Percentiles rank a stretch among this genome's conserved stretches.
Evolutionary conservation across 1,284 basidiomycete species (phyloP).

Genomic region (Paramarasmius palmivorus): DNA sequence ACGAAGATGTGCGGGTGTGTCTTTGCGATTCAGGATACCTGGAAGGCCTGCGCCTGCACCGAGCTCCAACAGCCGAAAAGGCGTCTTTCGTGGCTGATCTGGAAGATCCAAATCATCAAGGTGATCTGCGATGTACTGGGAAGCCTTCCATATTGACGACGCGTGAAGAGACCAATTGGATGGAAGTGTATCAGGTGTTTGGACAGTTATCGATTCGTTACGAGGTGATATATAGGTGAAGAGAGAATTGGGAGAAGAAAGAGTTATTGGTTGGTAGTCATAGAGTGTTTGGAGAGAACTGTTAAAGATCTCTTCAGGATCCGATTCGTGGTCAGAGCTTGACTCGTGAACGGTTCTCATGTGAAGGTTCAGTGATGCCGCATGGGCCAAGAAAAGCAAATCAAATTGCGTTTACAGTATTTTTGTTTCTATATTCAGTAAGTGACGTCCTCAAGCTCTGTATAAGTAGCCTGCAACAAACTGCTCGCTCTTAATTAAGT

Average conservation of each 20-base stretch:
- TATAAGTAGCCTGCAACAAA: no score
- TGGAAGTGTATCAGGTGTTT: constrained; percentile 63
- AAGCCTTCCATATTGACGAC: constrained; percentile 70
- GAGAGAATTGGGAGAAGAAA: constrained; percentile 51
- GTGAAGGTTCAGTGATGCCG: neutral
- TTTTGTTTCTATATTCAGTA: no score
- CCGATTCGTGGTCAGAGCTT: constrained; percentile 18
- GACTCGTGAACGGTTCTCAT: constrained; percentile 3
- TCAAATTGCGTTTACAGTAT: no score
- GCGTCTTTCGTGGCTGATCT: constrained; percentile 27
- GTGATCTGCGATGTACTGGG: constrained; percentile 66
- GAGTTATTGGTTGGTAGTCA: constrained; percentile 57
- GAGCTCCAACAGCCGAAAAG: constrained; percentile 60
- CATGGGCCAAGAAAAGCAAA: no score
- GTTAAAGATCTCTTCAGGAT: constrained; percentile 66
- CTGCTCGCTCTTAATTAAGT: no score
- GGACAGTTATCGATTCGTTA: constrained; percentile 29
- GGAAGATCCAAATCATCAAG: constrained; percentile 39
- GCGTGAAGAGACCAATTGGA: constrained; percentile 75
- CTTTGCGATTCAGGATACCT: constrained; percentile 62
- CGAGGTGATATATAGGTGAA: constrained; percentile 39
- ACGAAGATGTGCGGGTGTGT: constrained; percentile 41
- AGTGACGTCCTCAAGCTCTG: no score
- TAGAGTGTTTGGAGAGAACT: constrained; percentile 63
- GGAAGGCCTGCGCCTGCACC: constrained; percentile 75